A percentile compares a stretch with the other conserved stretches of the same genome.
phyloP scores from a whole-genome alignment of 1,284 basidiomycete genomes.

The Austropuccinia psidii region DNA sequence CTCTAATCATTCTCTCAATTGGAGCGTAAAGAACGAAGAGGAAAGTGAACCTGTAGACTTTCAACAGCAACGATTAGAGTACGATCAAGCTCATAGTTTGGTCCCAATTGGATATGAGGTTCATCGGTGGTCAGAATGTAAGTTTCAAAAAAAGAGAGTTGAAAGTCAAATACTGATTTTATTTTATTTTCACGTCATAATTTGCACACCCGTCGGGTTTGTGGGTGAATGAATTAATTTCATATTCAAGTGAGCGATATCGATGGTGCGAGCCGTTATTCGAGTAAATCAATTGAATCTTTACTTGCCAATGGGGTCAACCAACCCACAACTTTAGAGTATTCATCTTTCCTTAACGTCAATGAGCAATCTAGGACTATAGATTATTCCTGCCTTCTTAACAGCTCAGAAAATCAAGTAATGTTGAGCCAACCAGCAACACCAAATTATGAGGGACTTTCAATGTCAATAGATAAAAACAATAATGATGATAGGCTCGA shows the following conservation, averaged over 20 bases:
- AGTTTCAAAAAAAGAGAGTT: not conserved
- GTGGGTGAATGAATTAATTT: too few species aligned
- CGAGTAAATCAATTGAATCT: constrained; percentile 8
- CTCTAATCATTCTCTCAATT: too few species aligned
- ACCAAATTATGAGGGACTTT: too few species aligned
- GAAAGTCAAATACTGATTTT: not conserved
- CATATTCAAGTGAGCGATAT: constrained; percentile 12
- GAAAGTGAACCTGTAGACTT: too few species aligned
- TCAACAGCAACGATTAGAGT: too few species aligned
- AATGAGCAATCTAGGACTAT: not conserved
- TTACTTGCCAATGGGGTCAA: too few species aligned
- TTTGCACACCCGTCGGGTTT: not conserved
- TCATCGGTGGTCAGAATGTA: constrained; percentile 15
- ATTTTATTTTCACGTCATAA: not conserved
- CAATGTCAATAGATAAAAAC: too few species aligned
- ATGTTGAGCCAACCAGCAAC: not conserved
- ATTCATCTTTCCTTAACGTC: too few species aligned
- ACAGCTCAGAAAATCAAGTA: not conserved
- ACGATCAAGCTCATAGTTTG: too few species aligned
- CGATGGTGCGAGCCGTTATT: constrained; percentile 8
- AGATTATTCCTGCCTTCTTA: constrained; percentile 2
- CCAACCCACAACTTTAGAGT: too few species aligned
- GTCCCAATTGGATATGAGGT: not conserved
- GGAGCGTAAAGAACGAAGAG: too few species aligned
- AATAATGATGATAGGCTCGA: too few species aligned